Base-by-base conservation (phyloP, 1,284 basidiomycete species). In the Austroboletus novae-zelandiae region DNA sequence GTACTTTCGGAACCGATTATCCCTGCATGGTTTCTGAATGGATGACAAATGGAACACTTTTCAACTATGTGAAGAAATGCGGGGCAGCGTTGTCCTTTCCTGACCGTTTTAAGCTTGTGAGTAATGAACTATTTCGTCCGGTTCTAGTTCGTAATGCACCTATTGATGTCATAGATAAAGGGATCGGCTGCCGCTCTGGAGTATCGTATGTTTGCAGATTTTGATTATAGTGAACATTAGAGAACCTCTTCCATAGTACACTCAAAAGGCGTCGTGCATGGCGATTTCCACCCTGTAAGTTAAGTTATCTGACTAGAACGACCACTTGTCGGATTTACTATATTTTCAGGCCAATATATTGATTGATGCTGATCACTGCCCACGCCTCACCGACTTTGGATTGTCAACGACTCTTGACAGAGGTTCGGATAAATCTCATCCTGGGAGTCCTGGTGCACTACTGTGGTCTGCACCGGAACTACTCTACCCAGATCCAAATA, bases 41-140 rank as follows among this genome's bases (percentile, higher is more conserved):
- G 53, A 55, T 55, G 54, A 18, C 48, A 15, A 14, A 31, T 29
- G 48, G 49, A 31, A 56, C 54, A 1, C 54, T 55, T 5, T 9
- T 2, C 14, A 17, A 41, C 2, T 52, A 45, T 35, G 20, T 52
- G n/a, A 30, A 13, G 10, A 7, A 14, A 14, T 7, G 14, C 23
- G 34, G 9, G 5, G 5, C 6, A 0, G 2, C 0, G 7, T 40
- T 18, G 17, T 37, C 1, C 7, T 34, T 4, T 14, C n/a, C 17
- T 15, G 20, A 10, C 29, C 52, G 53, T 7, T 18, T 54, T n/a
- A 20, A 9, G 25, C 53, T 54, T 1, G 53, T 54, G 40, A 47
- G 43, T 34, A 18, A n/a, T 17, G 17, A 5, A 17, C 7, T 11
- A 11, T 27, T 2, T 30, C 43, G 53, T 20, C 35, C 30, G 20